Conservation (phyloP, 768 basidiomycete genomes). For the Leccinum incarnatum region DNA sequence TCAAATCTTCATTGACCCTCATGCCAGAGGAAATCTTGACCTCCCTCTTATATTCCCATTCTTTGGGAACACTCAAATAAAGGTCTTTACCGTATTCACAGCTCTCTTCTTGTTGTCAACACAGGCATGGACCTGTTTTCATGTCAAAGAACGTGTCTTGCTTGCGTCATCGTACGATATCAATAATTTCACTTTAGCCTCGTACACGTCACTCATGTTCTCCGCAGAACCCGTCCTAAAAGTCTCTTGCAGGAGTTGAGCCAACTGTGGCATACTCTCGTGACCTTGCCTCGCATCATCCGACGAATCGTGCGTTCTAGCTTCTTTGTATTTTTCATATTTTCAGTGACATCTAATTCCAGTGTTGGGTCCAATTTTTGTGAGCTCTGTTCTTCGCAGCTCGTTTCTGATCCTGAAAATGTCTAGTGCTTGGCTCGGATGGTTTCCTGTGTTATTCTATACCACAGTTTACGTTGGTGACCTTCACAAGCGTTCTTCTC, state of each 20-base stretch:
- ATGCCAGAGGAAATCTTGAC: slow-evolving; percentile 71
- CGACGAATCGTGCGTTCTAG: slow-evolving; percentile 66
- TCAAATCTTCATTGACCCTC: neutral
- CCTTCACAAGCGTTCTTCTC: slow-evolving; percentile 60
- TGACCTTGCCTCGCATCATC: slow-evolving; percentile 69
- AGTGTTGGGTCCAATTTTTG: slow-evolving; percentile 85
- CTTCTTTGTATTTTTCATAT: slow-evolving; percentile 1
- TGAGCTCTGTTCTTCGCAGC: slow-evolving; percentile 35
- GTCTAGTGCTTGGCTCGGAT: slow-evolving; percentile 74
- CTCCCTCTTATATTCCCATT: slow-evolving; percentile 68
- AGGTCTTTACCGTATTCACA: slow-evolving; percentile 78
- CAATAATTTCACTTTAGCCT: neutral
- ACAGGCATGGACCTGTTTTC: slow-evolving; percentile 58
- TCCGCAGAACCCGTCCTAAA: slow-evolving; percentile 21
- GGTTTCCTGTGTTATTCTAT: slow-evolving; percentile 93
- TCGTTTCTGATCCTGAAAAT: slow-evolving; percentile 3
- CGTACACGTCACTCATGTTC: slow-evolving; percentile 3
- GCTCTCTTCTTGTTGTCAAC: slow-evolving; percentile 61
- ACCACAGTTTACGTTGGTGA: slow-evolving; percentile 87
- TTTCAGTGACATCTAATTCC: slow-evolving; percentile 7
- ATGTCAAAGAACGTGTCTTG: slow-evolving; percentile 75
- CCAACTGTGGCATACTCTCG: slow-evolving; percentile 70
- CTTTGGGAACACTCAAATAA: slow-evolving; percentile 74
- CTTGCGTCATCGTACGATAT: slow-evolving; percentile 37
- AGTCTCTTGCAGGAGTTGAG: slow-evolving; percentile 45